Base-by-base conservation (phyloP, 441 rosid species). In the Manihot esculenta region DNA sequence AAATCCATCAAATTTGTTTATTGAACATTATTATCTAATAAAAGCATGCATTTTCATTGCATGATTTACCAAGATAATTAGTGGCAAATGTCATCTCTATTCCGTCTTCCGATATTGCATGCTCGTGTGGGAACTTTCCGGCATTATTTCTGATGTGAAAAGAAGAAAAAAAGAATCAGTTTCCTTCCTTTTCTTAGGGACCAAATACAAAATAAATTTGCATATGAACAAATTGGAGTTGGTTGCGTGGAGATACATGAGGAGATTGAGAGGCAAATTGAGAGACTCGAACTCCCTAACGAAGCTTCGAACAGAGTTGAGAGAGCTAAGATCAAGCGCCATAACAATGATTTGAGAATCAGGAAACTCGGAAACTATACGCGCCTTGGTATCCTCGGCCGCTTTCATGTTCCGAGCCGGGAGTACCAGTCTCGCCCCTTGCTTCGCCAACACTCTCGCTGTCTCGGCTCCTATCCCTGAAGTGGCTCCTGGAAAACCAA, bases 391-490 rank as follows among this genome's bases (percentile, higher is more conserved):
- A 44, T 93, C 98, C 85, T 91, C 96, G 0, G 97, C 96, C 3
- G 92, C 84, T 74, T 93, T 93, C 59, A 88, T 76, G 69, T 74
- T 91, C 80, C 98, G 71, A 42, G 90, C 92, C 58, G 98, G 98
- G 42, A 93, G 69, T 72, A 93, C 94, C 55, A 93, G 79, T 79
- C 89, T 82, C 49, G 86, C 93, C 10, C 97, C 93, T 53, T 91
- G 71, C 78, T 88, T 93, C 0, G 93, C 93, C 66, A 93, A 68
- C 26, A 87, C 94, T 17, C 94, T 85, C 0, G 98, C 97, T 58
- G 97, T 91, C 88, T 93, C 98, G 8, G 89, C 93, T 72, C 98
- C 98, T 9, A 93, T 93, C 71, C 98, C 98, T 24, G 98, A 93
- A 76, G 98, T 93, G 8, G 96, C 96, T 17, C 98, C 98, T 93